These are phyloP conservation scores for Trypanosoma vivax DNA, from an alignment of 208 protist genomes.

Conservation along the genomic window DNA sequence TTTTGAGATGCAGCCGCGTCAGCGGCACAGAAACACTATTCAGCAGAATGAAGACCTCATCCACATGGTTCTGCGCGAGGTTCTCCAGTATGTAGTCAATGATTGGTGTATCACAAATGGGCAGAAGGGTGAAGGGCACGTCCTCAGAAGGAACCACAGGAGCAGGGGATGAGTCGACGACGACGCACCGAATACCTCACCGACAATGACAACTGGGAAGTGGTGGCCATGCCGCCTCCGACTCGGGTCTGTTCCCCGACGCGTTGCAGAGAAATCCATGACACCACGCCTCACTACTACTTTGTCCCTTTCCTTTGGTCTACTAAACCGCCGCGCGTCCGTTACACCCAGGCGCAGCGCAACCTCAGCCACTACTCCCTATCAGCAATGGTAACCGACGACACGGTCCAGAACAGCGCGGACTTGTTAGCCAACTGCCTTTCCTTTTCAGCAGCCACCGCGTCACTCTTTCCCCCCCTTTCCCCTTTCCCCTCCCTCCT, in stretches of 20 bases:
- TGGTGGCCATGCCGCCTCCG: constrained; percentile 12
- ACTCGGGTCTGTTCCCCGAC: constrained; percentile 5
- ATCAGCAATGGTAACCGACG: too few relatives aligned
- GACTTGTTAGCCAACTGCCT: too few relatives aligned
- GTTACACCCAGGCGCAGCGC: too few relatives aligned
- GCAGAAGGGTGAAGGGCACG: constrained; percentile 72
- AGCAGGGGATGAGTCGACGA: constrained; percentile 24
- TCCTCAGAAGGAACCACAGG: constrained; percentile 49
- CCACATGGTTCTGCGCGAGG: constrained; percentile 62
- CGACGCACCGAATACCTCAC: constrained; percentile 36
- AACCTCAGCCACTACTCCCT: too few relatives aligned
- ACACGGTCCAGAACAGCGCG: too few relatives aligned
- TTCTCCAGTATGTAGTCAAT: constrained; percentile 88
- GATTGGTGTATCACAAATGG: constrained; percentile 77
- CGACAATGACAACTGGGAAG: constrained; percentile 62
- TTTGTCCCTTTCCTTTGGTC: not conserved
- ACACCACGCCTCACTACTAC: not conserved
- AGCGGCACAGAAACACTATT: constrained; percentile 35
- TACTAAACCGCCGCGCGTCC: too few relatives aligned
- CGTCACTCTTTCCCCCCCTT: not conserved
- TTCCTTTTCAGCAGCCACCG: too few relatives aligned
- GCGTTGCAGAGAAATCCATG: constrained; percentile 15
- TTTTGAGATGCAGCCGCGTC: constrained; percentile 48
- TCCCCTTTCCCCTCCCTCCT: not conserved
- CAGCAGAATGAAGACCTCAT: constrained; percentile 64